phyloP scores from a whole-genome alignment of 1,284 basidiomycete species.

The Puccinia coronata region DNA sequence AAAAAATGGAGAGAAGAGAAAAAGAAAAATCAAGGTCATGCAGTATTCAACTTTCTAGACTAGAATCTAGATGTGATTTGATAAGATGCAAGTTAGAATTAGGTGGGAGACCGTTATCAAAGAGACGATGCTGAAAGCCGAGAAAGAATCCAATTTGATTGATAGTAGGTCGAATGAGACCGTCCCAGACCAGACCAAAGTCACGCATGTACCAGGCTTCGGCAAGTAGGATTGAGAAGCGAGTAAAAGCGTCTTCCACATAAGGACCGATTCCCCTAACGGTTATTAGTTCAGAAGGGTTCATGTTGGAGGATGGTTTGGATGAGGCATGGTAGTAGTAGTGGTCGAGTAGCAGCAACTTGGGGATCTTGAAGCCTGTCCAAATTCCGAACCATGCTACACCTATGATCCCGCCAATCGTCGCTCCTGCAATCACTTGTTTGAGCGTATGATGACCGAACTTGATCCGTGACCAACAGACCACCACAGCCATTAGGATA shows the following conservation, averaged over 20 bases:
- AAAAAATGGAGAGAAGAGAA: too few species aligned
- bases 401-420: constrained; percentile 67
- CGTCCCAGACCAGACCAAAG: constrained; percentile 40
- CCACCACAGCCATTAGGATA: constrained; percentile 59
- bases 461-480: constrained; percentile 72
- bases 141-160: constrained; percentile 20
- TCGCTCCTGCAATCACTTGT: constrained; percentile 71
- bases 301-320: neutral
- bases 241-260: neutral
- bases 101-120: constrained; percentile 27
- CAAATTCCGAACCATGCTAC: constrained; percentile 69
- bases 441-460: constrained; percentile 76
- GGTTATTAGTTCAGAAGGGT: neutral
- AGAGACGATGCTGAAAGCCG: constrained; percentile 20
- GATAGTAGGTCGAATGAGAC: constrained; percentile 20
- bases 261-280: constrained; percentile 1
- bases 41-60: neutral
- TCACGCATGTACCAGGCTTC: constrained; percentile 46
- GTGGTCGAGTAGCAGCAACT: neutral
- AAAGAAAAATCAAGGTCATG: too few species aligned
- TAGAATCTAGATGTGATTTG: constrained; percentile 5
- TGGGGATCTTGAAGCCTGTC: constrained; percentile 56
- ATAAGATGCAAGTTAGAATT: constrained; percentile 20
- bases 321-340: neutral
- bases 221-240: neutral